Conservation (phyloP, 805 yeast species). For the Ogataea haglerorum region DNA sequence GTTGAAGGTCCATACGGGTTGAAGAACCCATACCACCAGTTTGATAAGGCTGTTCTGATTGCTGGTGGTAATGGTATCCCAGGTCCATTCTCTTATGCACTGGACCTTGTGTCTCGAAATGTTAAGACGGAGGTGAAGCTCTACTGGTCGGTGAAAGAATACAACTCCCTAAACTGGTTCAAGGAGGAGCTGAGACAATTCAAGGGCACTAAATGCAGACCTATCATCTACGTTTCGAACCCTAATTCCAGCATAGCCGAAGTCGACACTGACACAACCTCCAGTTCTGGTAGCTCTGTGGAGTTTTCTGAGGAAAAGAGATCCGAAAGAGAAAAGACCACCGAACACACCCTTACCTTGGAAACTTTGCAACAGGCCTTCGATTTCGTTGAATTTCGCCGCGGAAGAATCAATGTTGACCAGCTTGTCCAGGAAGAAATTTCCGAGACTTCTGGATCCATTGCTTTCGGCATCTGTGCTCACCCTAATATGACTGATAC, state of each 20-base stretch:
- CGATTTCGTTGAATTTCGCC: slow-evolving; percentile 39
- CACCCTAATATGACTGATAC: slow-evolving; percentile 41
- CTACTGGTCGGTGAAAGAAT: slow-evolving; percentile 62
- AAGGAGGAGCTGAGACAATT: slow-evolving; percentile 39
- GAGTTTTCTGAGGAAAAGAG: slow-evolving; percentile 13
- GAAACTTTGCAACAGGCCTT: slow-evolving; percentile 26
- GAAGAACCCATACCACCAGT: slow-evolving; percentile 45
- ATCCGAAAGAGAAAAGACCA: slow-evolving; percentile 9
- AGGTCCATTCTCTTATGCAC: slow-evolving; percentile 46
- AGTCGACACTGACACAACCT: slow-evolving; percentile 7
- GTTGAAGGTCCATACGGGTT: slow-evolving; percentile 78
- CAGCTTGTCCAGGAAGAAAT: slow-evolving; percentile 38
- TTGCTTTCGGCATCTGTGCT: slow-evolving; percentile 50
- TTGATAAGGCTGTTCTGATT: slow-evolving; percentile 52
- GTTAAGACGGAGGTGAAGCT: slow-evolving; percentile 41
- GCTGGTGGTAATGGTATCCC: slow-evolving; percentile 81
- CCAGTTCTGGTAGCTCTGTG: slow-evolving; percentile 9
- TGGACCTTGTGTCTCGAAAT: slow-evolving; percentile 29
- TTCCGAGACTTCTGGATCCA: slow-evolving; percentile 34
- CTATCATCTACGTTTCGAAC: slow-evolving; percentile 42
- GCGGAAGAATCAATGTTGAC: slow-evolving; percentile 41
- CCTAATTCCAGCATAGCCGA: slow-evolving; percentile 21
- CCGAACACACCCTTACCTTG: slow-evolving; percentile 13
- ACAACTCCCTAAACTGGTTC: slow-evolving; percentile 49
- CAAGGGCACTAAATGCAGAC: slow-evolving; percentile 33